These are phyloP conservation scores for Clarkia xantiana DNA, from an alignment of 345 rosid genomes.

Conservation along the genomic window DNA sequence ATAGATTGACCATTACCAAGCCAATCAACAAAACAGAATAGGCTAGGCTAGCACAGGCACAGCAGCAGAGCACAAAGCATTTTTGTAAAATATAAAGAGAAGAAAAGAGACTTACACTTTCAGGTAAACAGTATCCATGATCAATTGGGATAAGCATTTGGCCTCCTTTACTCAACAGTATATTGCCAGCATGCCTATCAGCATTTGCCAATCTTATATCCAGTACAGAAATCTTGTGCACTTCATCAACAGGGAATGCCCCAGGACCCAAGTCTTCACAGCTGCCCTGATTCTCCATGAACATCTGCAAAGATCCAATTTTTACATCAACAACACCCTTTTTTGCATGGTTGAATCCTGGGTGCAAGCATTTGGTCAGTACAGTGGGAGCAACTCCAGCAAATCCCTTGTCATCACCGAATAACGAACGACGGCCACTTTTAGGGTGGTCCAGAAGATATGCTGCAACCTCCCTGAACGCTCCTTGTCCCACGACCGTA, in stretches of 20 bases:
- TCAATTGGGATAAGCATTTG: constrained; percentile 25
- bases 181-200: constrained; percentile 32
- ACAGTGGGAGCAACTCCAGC: constrained; percentile 28
- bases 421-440: constrained; percentile 6
- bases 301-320: constrained; percentile 33
- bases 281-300: constrained; percentile 21
- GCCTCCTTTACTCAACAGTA: constrained; percentile 15
- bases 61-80: neutral
- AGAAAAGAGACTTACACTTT: constrained; percentile 16
- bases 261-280: constrained; percentile 34
- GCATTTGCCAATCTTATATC: constrained; percentile 35
- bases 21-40: neutral
- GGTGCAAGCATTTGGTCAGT: constrained; percentile 19
- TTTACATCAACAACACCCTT: constrained; percentile 7
- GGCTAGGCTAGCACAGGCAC: no score
- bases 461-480: constrained; percentile 32
- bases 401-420: constrained; percentile 16
- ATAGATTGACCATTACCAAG: neutral
- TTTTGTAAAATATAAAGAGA: neutral
- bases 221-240: constrained; percentile 24
- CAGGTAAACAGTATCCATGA: constrained; percentile 38
- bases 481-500: constrained; percentile 30
- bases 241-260: constrained; percentile 26
- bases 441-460: constrained; percentile 32
- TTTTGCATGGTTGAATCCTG: constrained; percentile 20